A percentile compares a stretch with the other conserved stretches of the same genome.
These are phyloP conservation scores for grape (Vitis vinifera) DNA, from an alignment of 164 flowering plant species.

Conservation along the genomic window ASM3070453v1 NC_081818.1:24135501-24136000, in stretches of 20 bases:
- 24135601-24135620: slow-evolving; percentile 5
- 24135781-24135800: slow-evolving; percentile 51
- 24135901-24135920: slow-evolving; percentile 56
- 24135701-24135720: slow-evolving; percentile 29
- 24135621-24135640: slow-evolving; percentile 3
- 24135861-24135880: slow-evolving; percentile 45
- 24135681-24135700: slow-evolving; percentile 14
- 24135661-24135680: slow-evolving; percentile 39
- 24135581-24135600: slow-evolving; percentile 2
- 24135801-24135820: slow-evolving; percentile 30
- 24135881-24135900: slow-evolving; percentile 44
- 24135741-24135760: slow-evolving; percentile 8
- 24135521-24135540: slow-evolving; percentile 29
- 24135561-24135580: slow-evolving; percentile 28
- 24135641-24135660: slow-evolving; percentile 33
- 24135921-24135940: slow-evolving; percentile 29
- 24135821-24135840: slow-evolving; percentile 56
- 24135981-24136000: slow-evolving; percentile 25
- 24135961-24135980: slow-evolving; percentile 38
- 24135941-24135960: slow-evolving; percentile 14
- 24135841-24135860: slow-evolving; percentile 32
- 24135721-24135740: slow-evolving; percentile 26
- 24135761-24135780: slow-evolving; percentile 40
- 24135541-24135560: slow-evolving; percentile 17
- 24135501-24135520: slow-evolving; percentile 18